A percentile compares a stretch with the other conserved stretches of the same genome.
Evolutionary conservation across 306 rosid genomes (phyloP).

Genomic region (Sechiopsis laciniata): DNA sequence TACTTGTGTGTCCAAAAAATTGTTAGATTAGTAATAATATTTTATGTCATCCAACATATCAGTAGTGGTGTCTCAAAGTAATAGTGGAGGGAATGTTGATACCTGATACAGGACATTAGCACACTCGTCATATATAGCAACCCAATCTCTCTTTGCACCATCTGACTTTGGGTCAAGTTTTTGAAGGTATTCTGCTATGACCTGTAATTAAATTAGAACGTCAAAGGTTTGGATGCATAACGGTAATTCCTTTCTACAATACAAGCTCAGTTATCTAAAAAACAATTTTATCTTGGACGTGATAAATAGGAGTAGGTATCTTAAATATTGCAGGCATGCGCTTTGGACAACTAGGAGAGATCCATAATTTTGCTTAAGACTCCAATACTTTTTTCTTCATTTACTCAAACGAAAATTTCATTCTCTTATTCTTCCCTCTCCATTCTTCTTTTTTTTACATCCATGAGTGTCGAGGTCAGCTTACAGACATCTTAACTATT

Average conservation of each 20-base stretch:
- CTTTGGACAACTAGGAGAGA: not conserved
- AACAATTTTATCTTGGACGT: not conserved
- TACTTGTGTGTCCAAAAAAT: not conserved
- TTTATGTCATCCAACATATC: not conserved
- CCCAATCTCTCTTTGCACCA: constrained; percentile 99
- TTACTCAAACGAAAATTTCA: not conserved
- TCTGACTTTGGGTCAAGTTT: constrained; percentile 97
- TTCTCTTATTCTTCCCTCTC: not conserved
- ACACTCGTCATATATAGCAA: constrained; percentile 98
- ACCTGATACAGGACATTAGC: constrained; percentile 93
- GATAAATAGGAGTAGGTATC: not conserved
- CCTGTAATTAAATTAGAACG: constrained; percentile 45
- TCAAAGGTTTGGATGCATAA: constrained; percentile 16
- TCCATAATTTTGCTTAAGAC: not conserved
- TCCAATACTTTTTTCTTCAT: not conserved
- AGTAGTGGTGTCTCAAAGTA: constrained; percentile 3
- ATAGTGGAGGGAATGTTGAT: constrained; percentile 19
- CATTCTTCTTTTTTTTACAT: not conserved
- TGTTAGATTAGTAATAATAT: not conserved
- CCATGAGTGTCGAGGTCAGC: no score
- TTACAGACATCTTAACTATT: no score
- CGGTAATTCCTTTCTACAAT: not conserved
- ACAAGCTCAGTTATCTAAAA: not conserved
- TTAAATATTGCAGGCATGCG: not conserved
- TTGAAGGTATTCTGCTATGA: constrained; percentile 93